Base-by-base conservation (phyloP, 225 moss, liverwort and hornwort genomes). In the Climacium dendroides region DNA sequence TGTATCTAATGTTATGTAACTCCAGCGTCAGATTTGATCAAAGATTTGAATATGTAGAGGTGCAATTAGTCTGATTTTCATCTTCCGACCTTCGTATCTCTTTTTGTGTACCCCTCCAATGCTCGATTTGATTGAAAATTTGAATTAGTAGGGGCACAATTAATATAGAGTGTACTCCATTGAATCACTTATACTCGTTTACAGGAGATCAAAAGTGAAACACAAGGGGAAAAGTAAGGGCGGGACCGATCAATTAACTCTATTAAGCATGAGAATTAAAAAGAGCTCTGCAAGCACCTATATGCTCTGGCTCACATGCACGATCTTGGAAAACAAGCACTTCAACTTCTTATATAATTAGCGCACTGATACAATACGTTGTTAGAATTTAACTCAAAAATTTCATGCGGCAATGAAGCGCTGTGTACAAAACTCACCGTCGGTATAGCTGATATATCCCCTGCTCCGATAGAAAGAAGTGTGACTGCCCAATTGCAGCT, bases 401-500 rank as follows among this genome's bases (percentile, higher is more conserved):
- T 41, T 79, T 74, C 61, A 74, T 69, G n/a, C 25, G 73, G 67
- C 80, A 13, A 80, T 54, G 48, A 78, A 85, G 78, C 43, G 41
- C 37, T 50, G 86, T 76, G 60, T 78, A 71, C 24, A 77, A 43
- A 69, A 81, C 88, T 89, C 87, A 98, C 98, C 82, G 90, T 86
- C 52, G 92, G 93, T 82, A 90, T 81, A 81, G 96, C 85, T 35
- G 90, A 89, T 39, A 98, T 98, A 57, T 93, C 94, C 60, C 89
- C 93, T 74, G 98, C 98, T 88, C 94, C 91, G 29, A 98, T 85
- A 76, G 96, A 94, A 69, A 98, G 91, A 85, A 89, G 92, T 48
- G 96, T 96, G 18, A 96, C 96, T 79, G 93, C 96, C 98, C 98
- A 98, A 60, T 83, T 92, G 85, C 52, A 85, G 85, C 71, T 78